Evolutionary conservation across 345 rosid species (phyloP).

Genomic region (Laguncularia racemosa): DNA sequence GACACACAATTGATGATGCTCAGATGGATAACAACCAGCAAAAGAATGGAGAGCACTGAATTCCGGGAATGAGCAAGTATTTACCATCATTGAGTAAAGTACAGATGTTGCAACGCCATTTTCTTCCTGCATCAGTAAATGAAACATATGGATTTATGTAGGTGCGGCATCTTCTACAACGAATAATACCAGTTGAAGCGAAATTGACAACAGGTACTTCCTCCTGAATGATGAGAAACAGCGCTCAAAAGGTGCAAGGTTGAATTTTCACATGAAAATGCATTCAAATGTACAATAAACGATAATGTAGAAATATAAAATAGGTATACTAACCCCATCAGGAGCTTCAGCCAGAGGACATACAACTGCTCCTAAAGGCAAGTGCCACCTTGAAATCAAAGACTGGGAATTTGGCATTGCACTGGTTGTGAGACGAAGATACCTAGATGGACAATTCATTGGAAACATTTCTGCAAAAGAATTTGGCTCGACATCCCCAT

Average conservation of each 20-base stretch:
- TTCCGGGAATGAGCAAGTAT: not conserved
- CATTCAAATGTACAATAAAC: not conserved
- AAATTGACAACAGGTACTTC: conserved; percentile 92
- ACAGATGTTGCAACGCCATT: conserved; percentile 99
- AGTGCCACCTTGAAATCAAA: conserved; percentile 94
- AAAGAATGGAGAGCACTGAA: not conserved
- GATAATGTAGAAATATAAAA: conserved; percentile 2
- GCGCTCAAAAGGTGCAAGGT: conserved; percentile 11
- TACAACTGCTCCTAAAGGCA: conserved; percentile 96
- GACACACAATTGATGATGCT: too few relatives aligned
- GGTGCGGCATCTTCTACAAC: conserved; percentile 98
- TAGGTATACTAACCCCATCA: conserved; percentile 62
- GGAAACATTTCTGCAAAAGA: conserved; percentile 54
- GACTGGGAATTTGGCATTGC: conserved; percentile 92
- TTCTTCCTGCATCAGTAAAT: conserved; percentile 93
- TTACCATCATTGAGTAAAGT: conserved; percentile 90
- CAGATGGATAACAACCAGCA: too few relatives aligned
- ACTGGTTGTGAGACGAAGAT: conserved; percentile 74
- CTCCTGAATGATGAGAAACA: conserved; percentile 49
- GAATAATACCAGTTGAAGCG: conserved; percentile 77
- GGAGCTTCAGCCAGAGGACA: conserved; percentile 98
- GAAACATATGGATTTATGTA: conserved; percentile 90
- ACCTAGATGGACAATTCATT: conserved; percentile 79
- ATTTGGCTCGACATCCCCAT: conserved; percentile 81
- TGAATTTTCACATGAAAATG: conserved; percentile 4